These are phyloP conservation scores for Serendipita vermifera DNA, from an alignment of 768 basidiomycete species.

Conservation along the genomic window DNA sequence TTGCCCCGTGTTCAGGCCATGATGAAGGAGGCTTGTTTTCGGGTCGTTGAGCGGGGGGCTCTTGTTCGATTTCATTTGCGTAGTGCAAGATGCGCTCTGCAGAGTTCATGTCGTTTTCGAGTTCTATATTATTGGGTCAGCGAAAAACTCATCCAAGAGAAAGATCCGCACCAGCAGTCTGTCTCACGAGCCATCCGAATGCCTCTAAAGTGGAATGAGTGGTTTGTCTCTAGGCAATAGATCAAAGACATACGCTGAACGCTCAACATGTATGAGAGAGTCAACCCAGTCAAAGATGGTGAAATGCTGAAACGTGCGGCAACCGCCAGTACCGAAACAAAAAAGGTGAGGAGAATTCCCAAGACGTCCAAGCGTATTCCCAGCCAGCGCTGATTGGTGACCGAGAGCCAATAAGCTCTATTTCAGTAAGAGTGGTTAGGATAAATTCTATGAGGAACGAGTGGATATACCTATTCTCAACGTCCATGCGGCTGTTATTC, in stretches of 20 bases:
- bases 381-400: conserved; percentile 76
- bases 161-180: conserved; percentile 32
- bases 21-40: conserved; percentile 42
- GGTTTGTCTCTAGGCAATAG: neutral
- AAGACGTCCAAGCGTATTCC: conserved; percentile 82
- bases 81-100: conserved; percentile 72
- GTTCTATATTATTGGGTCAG: conserved; percentile 35
- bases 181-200: conserved; percentile 65
- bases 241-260: conserved; percentile 42
- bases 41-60: conserved; percentile 54
- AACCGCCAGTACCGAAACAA: conserved; percentile 68
- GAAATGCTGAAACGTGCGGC: conserved; percentile 60
- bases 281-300: conserved; percentile 35
- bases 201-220: conserved; percentile 24
- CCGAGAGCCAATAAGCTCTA: conserved; percentile 76
- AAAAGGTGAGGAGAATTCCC: conserved; percentile 34
- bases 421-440: conserved; percentile 8
- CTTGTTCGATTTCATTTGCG: conserved; percentile 66
- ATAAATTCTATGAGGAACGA: neutral
- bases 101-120: conserved; percentile 84
- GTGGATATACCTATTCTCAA: conserved; percentile 59
- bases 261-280: conserved; percentile 63
- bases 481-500: conserved; percentile 62
- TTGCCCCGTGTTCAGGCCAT: conserved; percentile 66
- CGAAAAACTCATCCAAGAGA: neutral